phyloP scores from a whole-genome alignment of 23 red algal species.

The Gracilaria caudata region DNA sequence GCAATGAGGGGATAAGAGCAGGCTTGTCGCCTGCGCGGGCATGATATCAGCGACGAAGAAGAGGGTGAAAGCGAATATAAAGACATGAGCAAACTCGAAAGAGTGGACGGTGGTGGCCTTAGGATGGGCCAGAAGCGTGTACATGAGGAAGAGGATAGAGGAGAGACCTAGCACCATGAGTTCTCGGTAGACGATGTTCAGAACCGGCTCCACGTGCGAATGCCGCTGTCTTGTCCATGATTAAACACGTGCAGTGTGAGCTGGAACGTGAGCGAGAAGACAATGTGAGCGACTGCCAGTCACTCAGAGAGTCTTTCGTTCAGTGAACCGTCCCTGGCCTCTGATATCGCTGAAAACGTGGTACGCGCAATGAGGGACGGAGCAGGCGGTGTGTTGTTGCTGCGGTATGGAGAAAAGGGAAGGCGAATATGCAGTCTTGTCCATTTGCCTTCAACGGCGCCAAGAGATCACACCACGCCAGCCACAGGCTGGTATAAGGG shows the following conservation, averaged over 20 bases:
- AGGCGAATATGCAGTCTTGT: background rate
- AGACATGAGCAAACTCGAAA: slow-evolving; percentile 82
- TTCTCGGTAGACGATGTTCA: slow-evolving; percentile 69
- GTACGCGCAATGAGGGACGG: background rate
- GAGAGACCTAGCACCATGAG: slow-evolving; percentile 78
- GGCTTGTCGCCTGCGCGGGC: slow-evolving; percentile 24
- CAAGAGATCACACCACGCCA: too few species aligned
- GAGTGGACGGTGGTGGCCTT: slow-evolving; percentile 31
- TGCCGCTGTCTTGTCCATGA: slow-evolving; percentile 45
- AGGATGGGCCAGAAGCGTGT: slow-evolving; percentile 32
- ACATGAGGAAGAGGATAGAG: slow-evolving; percentile 59
- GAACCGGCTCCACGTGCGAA: slow-evolving; percentile 29
- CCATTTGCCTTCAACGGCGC: too few species aligned
- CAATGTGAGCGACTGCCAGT: slow-evolving; percentile 52
- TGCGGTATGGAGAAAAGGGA: background rate
- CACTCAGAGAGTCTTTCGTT: slow-evolving; percentile 59
- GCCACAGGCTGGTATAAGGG: too few species aligned
- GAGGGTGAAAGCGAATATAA: slow-evolving; percentile 77
- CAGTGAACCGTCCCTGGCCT: background rate
- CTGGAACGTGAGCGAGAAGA: slow-evolving; percentile 54
- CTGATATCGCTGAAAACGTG: background rate
- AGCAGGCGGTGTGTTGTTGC: background rate
- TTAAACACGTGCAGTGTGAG: slow-evolving; percentile 54
- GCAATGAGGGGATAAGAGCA: slow-evolving; percentile 49
- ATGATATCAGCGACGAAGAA: slow-evolving; percentile 63